Conservation (phyloP, 176 grass and related monocot genomes). For the Alopecurus myosuroides region DNA sequence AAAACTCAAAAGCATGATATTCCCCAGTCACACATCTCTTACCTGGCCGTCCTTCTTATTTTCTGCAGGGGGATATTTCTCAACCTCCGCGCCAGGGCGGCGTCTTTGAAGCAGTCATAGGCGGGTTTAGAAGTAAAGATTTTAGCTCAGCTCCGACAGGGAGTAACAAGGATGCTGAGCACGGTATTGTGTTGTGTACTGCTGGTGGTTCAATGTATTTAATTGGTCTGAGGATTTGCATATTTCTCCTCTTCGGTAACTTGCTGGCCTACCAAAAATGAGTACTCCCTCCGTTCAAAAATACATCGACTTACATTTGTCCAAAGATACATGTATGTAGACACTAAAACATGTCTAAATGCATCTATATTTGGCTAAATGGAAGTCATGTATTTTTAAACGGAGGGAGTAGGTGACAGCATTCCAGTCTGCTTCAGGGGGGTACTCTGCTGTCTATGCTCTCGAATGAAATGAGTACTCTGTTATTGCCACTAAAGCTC, state of each 20-base stretch:
- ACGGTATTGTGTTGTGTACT: not conserved
- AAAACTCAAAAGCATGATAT: not conserved
- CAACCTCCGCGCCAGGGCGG: constrained; percentile 74
- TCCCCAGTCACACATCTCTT: not conserved
- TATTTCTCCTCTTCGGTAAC: not conserved
- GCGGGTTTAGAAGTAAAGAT: not conserved
- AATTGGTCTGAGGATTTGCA: not conserved
- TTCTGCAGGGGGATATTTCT: constrained; percentile 85
- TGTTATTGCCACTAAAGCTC: no score
- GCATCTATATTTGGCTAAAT: no score
- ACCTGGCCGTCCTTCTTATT: not conserved
- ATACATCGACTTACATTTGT: no score
- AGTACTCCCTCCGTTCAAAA: no score
- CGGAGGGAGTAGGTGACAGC: no score
- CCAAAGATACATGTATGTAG: no score
- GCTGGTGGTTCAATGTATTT: not conserved
- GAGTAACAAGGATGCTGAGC: constrained; percentile 9
- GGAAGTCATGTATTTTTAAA: no score
- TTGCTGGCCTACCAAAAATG: no score
- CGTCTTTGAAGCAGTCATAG: constrained; percentile 62
- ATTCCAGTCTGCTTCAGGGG: no score
- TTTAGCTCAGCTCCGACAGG: not conserved
- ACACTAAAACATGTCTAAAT: no score
- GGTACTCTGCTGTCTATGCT: no score
- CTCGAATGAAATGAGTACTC: no score